Conservation (phyloP, 805 yeast species). For the Limtongia smithiae region DNA sequence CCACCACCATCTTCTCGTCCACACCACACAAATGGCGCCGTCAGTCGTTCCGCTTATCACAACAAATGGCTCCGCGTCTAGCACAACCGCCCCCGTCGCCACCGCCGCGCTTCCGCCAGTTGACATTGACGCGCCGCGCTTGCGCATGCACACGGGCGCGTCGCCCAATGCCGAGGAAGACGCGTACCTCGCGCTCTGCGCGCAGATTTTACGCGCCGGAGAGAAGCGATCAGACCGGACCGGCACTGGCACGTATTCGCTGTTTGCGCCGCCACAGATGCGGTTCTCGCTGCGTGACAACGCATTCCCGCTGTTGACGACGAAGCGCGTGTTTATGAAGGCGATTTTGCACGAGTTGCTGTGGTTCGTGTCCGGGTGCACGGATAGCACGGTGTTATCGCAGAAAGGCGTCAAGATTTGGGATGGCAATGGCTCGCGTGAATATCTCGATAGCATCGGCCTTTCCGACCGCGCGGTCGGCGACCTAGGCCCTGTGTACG, state of each 20-base stretch:
- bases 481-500: slow-evolving; percentile 97
- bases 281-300: slow-evolving; percentile 73
- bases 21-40: background rate
- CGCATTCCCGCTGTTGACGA: slow-evolving; percentile 81
- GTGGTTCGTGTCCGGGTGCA: slow-evolving; percentile 89
- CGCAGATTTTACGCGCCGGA: slow-evolving; percentile 72
- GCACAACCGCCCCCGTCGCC: background rate
- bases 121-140: background rate
- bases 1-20: too few species aligned
- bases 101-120: background rate
- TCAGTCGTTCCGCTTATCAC: background rate
- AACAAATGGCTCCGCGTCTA: too few species aligned
- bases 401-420: slow-evolving; percentile 93
- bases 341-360: slow-evolving; percentile 83
- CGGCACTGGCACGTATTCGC: slow-evolving; percentile 89
- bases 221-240: slow-evolving; percentile 94
- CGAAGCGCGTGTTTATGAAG: slow-evolving; percentile 84
- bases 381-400: slow-evolving; percentile 75
- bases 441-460: slow-evolving; percentile 80
- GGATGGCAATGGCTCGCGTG: slow-evolving; percentile 98
- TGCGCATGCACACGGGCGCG: background rate
- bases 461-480: slow-evolving; percentile 79
- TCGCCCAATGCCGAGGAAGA: slow-evolving; percentile 54
- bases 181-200: slow-evolving; percentile 80
- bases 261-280: slow-evolving; percentile 95